These are phyloP conservation scores for Blastobotrys terrestris DNA, from an alignment of 805 yeast genomes.

Conservation along the genomic window DNA sequence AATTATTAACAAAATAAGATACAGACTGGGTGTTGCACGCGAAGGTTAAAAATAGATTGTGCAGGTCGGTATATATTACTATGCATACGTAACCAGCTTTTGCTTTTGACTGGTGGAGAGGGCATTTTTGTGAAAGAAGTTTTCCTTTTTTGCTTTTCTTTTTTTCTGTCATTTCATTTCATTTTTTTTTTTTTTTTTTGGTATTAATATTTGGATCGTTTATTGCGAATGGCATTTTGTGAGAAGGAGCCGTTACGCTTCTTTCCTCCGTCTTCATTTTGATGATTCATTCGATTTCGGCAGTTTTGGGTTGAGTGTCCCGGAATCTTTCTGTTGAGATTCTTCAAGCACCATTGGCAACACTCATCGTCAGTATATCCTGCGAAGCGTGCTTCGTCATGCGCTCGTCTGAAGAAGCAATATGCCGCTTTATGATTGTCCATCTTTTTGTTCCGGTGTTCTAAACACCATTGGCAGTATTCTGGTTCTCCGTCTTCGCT, in stretches of 20 bases:
- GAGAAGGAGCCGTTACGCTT: not conserved
- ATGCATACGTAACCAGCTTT: too few relatives aligned
- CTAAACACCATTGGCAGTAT: not conserved
- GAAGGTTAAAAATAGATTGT: too few relatives aligned
- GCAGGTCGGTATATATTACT: not conserved
- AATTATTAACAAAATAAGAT: too few relatives aligned
- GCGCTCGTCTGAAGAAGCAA: not conserved
- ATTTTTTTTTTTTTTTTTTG: not conserved
- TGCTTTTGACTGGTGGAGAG: too few relatives aligned
- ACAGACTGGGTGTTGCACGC: too few relatives aligned
- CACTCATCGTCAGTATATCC: not conserved
- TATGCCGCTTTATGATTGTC: not conserved
- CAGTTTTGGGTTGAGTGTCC: not conserved
- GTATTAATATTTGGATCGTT: not conserved
- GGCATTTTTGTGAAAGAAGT: too few relatives aligned
- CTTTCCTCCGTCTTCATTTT: not conserved
- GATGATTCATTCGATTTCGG: not conserved
- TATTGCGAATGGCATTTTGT: not conserved
- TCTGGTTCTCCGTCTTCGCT: not conserved
- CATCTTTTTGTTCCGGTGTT: not conserved
- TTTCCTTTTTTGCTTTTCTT: too few relatives aligned
- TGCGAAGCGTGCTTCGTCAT: not conserved
- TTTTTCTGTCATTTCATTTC: too few relatives aligned
- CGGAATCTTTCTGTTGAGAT: not conserved
- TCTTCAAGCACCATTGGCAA: not conserved